Evolutionary conservation across 495 filamentous ascomycete genomes (phyloP), one percentile per base, ranked within the genome.

Genomic region (Aspergillus saccharolyticus): DNA sequence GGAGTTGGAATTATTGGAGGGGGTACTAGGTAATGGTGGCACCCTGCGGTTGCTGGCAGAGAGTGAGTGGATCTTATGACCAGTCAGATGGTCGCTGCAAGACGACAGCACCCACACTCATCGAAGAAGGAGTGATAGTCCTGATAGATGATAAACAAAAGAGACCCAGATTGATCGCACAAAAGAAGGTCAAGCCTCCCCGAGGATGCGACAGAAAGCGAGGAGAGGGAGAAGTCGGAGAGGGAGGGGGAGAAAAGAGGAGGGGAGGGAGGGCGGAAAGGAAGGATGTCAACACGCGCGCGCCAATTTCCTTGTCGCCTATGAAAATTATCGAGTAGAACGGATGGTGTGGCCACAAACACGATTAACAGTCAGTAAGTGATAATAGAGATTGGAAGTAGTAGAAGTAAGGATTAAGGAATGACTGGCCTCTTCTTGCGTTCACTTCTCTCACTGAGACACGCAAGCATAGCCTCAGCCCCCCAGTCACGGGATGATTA

Each of bases 81-180:
- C 73, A 76, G 73, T 72, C 72, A 60, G 59, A 70, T 58, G 62
- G 74, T 70, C 70, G 69, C 65, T 61, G 65, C 52, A 62, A 58
- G 56, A 55, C 52, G 52, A 68, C 43, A 66, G 63, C 54, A 65
- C 55, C 55, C 65, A 62, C 61, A 64, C 64, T 75, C 74, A 75
- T 77, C 63, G 74, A 74, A 69, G 56, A 59, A 52, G 65, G 69
- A 61, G 42, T 62, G 53, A 52, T 54, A 53, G n/a, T n/a, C n/a
- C 58, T 42, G 20, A 43, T 22, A 22, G 59, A 16, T 43, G 25
- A 54, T 19, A 16, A 57, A 56, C 66, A 53, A 55, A 21, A 28
- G 21, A 57, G 66, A 63, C 61, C 66, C 57, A n/a, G 52, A 39
- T 59, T 57, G 49, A 62, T 55, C 52, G 39, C 62, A 51, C 3